Evolutionary conservation across 768 basidiomycete species (phyloP), one percentile per base, ranked within the genome.

Genomic region (Gymnopilus dilepis): DNA sequence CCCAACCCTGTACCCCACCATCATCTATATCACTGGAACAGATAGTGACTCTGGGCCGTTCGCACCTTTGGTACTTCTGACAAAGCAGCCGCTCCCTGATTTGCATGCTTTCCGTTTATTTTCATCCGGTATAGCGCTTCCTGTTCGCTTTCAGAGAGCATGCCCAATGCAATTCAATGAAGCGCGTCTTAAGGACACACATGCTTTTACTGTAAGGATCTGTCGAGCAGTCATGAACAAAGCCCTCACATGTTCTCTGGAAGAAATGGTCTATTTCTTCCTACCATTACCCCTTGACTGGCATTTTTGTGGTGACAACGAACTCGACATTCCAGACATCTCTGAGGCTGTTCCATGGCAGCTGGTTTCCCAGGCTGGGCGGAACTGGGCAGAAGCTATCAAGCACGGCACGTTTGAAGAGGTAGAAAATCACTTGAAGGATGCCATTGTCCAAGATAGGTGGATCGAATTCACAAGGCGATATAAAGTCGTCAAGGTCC

Each of bases 361-460:
- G 47, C 70, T 76, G 17, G 80, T 94, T 43, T 71, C 75, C 31
- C 71, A 80, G 22, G 88, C 83, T 3, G 85, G 81, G 7, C 73
- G 78, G 48, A 74, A 80, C 26, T 89, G 84, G 80, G 79, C 80
- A 48, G 74, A 78, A 8, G 78, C 82, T 3, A 77, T 93, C 22
- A 77, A 78, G 50, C 68, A 67, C 43, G 74, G 76, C 6, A 67
- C 71, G 15, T 33, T 77, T 13, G 73, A 78, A 55, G 69, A 73
- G 7, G 67, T 84, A 21, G 76, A 79, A 31, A 73, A 77, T 37
- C 85, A 82, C 51, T 71, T 89, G 19, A 68, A 80, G 52, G 90
- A 92, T 67, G 83, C 86, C 24, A 76, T 95, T 21, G 77, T 95
- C 33, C 90, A 92, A 72, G 92, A 94, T 67, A 80, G 91, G 60